Percentiles rank a stretch among this genome's conserved stretches.
phyloP scores from a whole-genome alignment of 129 eudicot species.

The Sambucus nigra region DNA sequence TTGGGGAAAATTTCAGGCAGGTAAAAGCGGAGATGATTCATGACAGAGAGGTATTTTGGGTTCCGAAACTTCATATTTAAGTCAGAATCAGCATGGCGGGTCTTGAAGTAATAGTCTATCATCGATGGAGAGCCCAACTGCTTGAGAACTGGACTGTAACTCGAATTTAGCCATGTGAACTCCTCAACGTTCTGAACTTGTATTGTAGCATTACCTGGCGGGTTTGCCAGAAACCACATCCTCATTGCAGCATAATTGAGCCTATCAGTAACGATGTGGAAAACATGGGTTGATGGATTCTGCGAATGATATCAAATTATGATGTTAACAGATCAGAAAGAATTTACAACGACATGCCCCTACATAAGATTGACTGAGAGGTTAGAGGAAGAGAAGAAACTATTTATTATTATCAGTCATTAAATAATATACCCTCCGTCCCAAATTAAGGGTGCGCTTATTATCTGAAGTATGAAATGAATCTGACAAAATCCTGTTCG shows the following conservation, averaged over 20 bases:
- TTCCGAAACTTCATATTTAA: constrained; percentile 77
- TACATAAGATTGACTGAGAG: neutral
- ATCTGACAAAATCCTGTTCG: too few relatives aligned
- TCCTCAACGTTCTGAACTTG: constrained; percentile 86
- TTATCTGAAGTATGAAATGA: too few relatives aligned
- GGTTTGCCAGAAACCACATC: constrained; percentile 96
- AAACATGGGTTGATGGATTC: constrained; percentile 74
- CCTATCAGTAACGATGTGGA: constrained; percentile 91
- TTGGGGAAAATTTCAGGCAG: constrained; percentile 92
- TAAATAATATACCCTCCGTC: too few relatives aligned
- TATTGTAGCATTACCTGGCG: constrained; percentile 68
- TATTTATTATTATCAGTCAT: too few relatives aligned
- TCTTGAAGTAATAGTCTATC: constrained; percentile 84
- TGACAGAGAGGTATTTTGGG: constrained; percentile 86
- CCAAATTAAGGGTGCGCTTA: too few relatives aligned
- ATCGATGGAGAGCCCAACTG: constrained; percentile 77
- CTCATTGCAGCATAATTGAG: constrained; percentile 94
- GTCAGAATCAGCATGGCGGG: constrained; percentile 70
- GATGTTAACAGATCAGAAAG: neutral
- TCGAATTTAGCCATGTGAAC: constrained; percentile 92
- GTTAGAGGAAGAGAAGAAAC: neutral
- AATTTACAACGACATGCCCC: neutral
- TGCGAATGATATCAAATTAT: constrained; percentile 19
- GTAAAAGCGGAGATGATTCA: constrained; percentile 95
- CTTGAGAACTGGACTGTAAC: constrained; percentile 90